Evolutionary conservation across 2,329 filamentous ascomycete species (phyloP), one percentile per base, ranked within the genome.

Genomic region (Tolypocladium inflatum): DNA sequence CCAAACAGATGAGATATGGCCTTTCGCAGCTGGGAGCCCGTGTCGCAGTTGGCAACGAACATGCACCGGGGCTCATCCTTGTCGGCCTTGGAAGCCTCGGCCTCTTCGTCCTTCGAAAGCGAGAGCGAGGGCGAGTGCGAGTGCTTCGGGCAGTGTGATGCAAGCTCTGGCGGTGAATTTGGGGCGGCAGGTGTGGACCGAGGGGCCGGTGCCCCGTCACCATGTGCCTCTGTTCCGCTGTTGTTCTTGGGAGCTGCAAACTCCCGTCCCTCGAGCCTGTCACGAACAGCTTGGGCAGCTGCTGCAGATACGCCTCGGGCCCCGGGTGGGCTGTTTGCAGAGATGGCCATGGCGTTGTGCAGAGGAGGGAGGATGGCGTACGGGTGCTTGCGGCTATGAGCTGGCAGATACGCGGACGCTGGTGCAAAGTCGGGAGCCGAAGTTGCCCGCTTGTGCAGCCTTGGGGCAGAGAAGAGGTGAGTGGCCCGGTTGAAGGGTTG

Each of bases 1-100:
- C 90, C 90, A 64, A 93, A 93, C 57, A 92, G 82, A 66, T 94
- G 89, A 0, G 88, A 91, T 59, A 93, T 87, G 6, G 87, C 85
- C 72, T 93, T 93, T 54, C 90, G 83, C 30, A 80, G 80, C 57
- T 82, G 78, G 6, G 83, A 84, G 4, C 78, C 78, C 0, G 83
- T 86, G 52, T 81, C 77, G 66, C 85, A 88, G 60, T 81, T 75
- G 1, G 75, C 69, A 19, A 80, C 78, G 62, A 80, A 84, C 74
- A 83, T 80, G 65, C 84, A 87, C 30, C 64, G 68, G 17, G 71
- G 67, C 7, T 69, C 66, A 38, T 69, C 67, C 19, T 64, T 59
- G 35, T 61, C 42, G 38, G 39, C 54, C 30, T 50, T 45, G 58
- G 55, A 63, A 56, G 55, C 52, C 48, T 59, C 60, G 45, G 55